Conservation (phyloP, 2,329 filamentous ascomycete genomes). For the Triangularia setosa region DNA sequence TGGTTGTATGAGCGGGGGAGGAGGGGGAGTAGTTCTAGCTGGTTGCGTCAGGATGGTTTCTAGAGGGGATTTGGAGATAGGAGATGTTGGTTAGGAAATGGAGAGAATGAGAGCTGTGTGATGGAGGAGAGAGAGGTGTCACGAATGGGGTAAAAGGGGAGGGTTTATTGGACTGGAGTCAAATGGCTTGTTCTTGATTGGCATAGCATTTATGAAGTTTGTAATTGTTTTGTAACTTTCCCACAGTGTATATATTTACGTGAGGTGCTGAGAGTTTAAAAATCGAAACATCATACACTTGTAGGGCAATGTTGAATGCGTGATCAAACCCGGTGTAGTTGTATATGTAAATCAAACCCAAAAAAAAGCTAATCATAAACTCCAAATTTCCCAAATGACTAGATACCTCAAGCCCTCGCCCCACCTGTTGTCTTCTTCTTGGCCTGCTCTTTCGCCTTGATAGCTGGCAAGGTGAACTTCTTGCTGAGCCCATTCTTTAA, state of each 20-base stretch:
- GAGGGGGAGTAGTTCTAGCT: slow-evolving; percentile 44
- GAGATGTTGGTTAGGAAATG: neutral
- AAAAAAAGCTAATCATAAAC: neutral
- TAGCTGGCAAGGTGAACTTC: slow-evolving; percentile 59
- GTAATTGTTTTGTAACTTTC: neutral
- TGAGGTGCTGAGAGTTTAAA: neutral
- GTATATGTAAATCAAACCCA: neutral
- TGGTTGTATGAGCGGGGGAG: slow-evolving; percentile 88
- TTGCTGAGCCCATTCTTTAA: slow-evolving; percentile 62
- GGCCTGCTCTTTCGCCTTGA: slow-evolving; percentile 56
- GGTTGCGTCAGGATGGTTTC: slow-evolving; percentile 15
- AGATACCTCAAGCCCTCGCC: neutral
- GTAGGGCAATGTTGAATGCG: too few relatives aligned
- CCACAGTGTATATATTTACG: neutral
- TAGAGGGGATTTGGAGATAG: neutral
- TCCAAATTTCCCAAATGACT: neutral
- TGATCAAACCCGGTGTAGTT: neutral
- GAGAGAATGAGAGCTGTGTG: neutral
- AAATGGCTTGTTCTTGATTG: neutral
- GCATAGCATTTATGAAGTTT: neutral
- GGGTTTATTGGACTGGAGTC: neutral
- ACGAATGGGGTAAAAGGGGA: neutral
- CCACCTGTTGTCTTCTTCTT: slow-evolving; percentile 23
- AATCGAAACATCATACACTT: neutral
- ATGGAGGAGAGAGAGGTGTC: neutral